Evolutionary conservation across 495 filamentous ascomycete genomes (phyloP).

Genomic region (Hypoxylon intermedium): DNA sequence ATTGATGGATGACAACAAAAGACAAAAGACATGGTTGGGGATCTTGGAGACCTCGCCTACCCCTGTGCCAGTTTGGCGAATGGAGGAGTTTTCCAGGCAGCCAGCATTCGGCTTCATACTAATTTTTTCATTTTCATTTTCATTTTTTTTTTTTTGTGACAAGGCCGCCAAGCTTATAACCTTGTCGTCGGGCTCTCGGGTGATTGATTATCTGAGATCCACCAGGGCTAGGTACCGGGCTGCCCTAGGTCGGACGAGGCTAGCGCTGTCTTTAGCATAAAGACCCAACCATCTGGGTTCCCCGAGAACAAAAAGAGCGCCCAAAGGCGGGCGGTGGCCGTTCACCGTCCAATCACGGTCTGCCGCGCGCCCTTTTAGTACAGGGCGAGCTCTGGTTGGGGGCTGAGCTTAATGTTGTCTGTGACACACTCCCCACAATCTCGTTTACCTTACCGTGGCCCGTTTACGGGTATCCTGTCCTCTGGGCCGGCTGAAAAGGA

Average conservation of each 20-base stretch:
- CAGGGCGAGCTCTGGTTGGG: constrained; percentile 9
- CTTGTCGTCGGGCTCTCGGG: constrained; percentile 29
- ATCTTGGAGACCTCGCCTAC: constrained; percentile 5
- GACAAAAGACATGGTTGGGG: constrained; percentile 4
- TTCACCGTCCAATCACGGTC: constrained; percentile 29
- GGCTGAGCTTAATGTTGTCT: constrained; percentile 15
- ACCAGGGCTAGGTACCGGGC: constrained; percentile 21
- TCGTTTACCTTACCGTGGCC: constrained; percentile 33
- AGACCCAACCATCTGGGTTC: constrained; percentile 38
- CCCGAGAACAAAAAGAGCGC: constrained; percentile 12
- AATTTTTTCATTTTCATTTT: no score
- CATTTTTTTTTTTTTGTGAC: no score
- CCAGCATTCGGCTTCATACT: no score
- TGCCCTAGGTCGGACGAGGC: neutral
- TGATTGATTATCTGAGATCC: constrained; percentile 30
- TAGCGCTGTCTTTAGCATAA: constrained; percentile 7
- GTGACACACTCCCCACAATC: constrained; percentile 37
- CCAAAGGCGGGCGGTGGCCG: constrained; percentile 16
- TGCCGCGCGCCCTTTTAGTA: constrained; percentile 8
- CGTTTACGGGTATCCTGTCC: neutral
- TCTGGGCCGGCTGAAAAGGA: constrained; percentile 13
- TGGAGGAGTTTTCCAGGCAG: no score
- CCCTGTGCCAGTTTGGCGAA: neutral
- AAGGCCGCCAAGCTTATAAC: constrained; percentile 10
- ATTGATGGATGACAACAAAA: constrained; percentile 10